Evolutionary conservation across 305 asterid species (phyloP).

Genomic region (Solanum hybrid): DNA sequence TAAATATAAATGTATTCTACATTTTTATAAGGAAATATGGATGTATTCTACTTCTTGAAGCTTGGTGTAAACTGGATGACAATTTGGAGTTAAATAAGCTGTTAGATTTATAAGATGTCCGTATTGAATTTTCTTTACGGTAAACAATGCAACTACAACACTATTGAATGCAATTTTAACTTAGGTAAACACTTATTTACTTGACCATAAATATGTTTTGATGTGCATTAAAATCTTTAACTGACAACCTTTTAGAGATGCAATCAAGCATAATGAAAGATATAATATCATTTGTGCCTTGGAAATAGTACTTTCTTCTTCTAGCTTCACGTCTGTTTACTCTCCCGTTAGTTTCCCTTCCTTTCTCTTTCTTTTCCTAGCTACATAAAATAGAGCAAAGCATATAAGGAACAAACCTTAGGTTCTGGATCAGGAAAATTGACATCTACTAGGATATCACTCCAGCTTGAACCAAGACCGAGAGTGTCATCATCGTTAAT

Average conservation of each 20-base stretch:
- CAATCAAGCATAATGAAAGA: not conserved
- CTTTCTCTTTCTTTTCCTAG: not conserved
- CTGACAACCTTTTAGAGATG: not conserved
- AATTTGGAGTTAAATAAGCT: not conserved
- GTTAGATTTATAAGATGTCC: not conserved
- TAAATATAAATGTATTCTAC: not conserved
- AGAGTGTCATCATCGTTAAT: slow-evolving; percentile 42
- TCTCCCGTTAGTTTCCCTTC: not conserved
- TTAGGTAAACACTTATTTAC: not conserved
- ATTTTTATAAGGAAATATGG: not conserved
- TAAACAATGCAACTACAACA: not conserved
- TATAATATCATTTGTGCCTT: not conserved
- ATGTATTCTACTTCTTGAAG: not conserved
- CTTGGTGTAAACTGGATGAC: not conserved
- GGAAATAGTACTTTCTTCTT: not conserved
- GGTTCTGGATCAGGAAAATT: slow-evolving; percentile 51
- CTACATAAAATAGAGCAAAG: not conserved
- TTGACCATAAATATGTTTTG: not conserved
- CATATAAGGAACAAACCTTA: slow-evolving; percentile 40
- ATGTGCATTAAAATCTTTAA: not conserved
- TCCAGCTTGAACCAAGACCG: slow-evolving; percentile 52
- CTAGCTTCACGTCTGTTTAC: not conserved
- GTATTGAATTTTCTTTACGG: not conserved
- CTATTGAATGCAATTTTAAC: not conserved
- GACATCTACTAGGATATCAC: slow-evolving; percentile 56